Conservation (phyloP, 2,329 filamentous ascomycete genomes). For the Aaosphaeria pasadenensis region DNA sequence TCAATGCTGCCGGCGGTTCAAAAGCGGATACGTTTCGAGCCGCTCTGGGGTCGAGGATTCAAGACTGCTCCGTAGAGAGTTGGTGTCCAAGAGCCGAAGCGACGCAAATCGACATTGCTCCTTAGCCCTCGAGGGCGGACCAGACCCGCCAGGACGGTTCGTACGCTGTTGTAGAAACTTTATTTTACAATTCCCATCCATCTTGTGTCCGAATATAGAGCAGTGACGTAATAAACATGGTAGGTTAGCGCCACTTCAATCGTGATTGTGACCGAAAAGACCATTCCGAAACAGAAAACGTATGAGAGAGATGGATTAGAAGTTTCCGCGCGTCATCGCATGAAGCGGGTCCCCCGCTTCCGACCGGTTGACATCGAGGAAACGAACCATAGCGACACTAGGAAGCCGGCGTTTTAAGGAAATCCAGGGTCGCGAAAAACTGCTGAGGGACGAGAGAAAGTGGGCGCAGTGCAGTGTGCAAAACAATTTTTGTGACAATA, state of each 20-base stretch:
- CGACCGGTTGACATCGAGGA: conserved; percentile 21
- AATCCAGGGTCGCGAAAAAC: conserved; percentile 6
- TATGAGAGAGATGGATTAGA: conserved; percentile 24
- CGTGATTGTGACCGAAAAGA: conserved; percentile 9
- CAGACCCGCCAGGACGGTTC: too few relatives aligned
- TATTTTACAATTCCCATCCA: conserved; percentile 12
- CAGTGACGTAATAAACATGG: conserved; percentile 18
- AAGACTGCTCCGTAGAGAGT: too few relatives aligned
- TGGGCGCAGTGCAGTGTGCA: background rate
- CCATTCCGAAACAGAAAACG: conserved; percentile 23
- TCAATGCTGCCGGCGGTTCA: too few relatives aligned
- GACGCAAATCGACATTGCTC: too few relatives aligned
- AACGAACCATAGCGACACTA: conserved; percentile 20
- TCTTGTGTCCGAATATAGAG: conserved; percentile 8
- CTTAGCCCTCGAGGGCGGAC: too few relatives aligned
- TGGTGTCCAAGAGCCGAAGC: too few relatives aligned
- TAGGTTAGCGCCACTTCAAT: conserved; percentile 8
- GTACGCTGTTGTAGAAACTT: background rate
- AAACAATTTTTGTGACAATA: too few relatives aligned
- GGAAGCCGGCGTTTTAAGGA: conserved; percentile 19
- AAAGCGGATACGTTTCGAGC: too few relatives aligned
- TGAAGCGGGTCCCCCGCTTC: conserved; percentile 30
- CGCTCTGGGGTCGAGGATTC: too few relatives aligned
- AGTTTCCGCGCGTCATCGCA: conserved; percentile 26
- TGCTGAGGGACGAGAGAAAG: conserved; percentile 3